Base-by-base conservation (phyloP, 495 filamentous ascomycete genomes). In the Zalerion maritima region DNA sequence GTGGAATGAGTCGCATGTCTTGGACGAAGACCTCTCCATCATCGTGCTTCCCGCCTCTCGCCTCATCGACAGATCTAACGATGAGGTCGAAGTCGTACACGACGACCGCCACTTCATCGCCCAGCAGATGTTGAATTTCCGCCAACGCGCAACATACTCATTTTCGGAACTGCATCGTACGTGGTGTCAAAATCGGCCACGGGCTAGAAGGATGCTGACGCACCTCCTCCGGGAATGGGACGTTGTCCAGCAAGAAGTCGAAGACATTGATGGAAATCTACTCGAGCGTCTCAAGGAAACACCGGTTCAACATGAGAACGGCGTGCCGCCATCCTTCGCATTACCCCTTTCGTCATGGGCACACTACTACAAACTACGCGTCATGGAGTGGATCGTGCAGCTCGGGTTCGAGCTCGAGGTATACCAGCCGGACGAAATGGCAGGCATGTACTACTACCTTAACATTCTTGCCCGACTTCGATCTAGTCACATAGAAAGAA, bases 391-490 rank as follows among this genome's bases (percentile, higher is more conserved):
- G 61, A 76, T 89, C 25, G 62, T 94, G 8, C 83, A 94, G 49
- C 73, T 94, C 30, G 89, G 89, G n/a, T 94, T 99, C 46, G 89
- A 96, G 50, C 73, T 93, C 11, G 74, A 84, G 6, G 71, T 92
- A 15, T 96, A 96, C 45, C 72, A 81, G 14, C 67, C 75, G 2
- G 80, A 93, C 47, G 89, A 99, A 54, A 61, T 89, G 5, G 69
- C 75, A 8, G 74, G 71, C 10, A 94, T 94, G 81, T 94, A 93
- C 47, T 87, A 79, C 75, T 91, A 81, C 35, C 60, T 79, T 5
- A 60, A 69, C 43, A 57, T 69, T 35, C 58, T 78, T 1, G 47
- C 64, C 22, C 55, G 62, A 27, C 64, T 62, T 0, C 60, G 67
- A n/a, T 54, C 60, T 16, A 52, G 58, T 26, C 76, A 84, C 40